Evolutionary conservation across 768 basidiomycete genomes (phyloP).

Genomic region (Pisolithus albus): DNA sequence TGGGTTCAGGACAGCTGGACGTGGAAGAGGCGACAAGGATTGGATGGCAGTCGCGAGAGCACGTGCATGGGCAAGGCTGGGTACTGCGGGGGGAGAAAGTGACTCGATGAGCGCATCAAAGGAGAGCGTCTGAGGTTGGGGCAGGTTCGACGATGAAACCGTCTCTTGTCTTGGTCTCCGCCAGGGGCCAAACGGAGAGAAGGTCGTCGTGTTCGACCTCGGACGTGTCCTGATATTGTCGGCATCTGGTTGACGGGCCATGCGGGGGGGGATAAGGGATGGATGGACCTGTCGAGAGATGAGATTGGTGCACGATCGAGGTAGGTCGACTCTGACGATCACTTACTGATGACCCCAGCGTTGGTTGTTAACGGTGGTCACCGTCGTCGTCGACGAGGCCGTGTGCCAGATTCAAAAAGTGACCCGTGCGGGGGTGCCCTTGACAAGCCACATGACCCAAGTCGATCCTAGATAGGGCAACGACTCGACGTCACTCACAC

Average conservation of each 20-base stretch:
- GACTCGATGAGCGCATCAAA: constrained; percentile 43
- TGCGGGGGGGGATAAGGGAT: constrained; percentile 9
- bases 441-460: too few species aligned
- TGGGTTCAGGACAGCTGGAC: constrained; percentile 45
- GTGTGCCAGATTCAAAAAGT: too few species aligned
- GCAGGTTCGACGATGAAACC: constrained; percentile 21
- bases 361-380: too few species aligned
- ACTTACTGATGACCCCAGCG: too few species aligned
- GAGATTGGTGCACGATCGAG: too few species aligned
- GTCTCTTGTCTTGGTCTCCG: constrained; percentile 29
- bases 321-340: too few species aligned
- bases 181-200: constrained; percentile 34
- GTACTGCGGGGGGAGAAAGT: constrained; percentile 49
- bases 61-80: constrained; percentile 59
- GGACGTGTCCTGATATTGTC: constrained; percentile 28
- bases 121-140: constrained; percentile 21
- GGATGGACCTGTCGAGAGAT: too few species aligned
- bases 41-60: constrained; percentile 46
- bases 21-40: constrained; percentile 50
- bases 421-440: too few species aligned
- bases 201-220: constrained; percentile 38
- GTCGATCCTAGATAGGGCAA: too few species aligned
- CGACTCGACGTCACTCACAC: too few species aligned
- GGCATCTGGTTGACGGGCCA: constrained; percentile 29
- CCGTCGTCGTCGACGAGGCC: too few species aligned